phyloP scores from a whole-genome alignment of 345 rosid species.

The Ceriops zippeliana region DNA sequence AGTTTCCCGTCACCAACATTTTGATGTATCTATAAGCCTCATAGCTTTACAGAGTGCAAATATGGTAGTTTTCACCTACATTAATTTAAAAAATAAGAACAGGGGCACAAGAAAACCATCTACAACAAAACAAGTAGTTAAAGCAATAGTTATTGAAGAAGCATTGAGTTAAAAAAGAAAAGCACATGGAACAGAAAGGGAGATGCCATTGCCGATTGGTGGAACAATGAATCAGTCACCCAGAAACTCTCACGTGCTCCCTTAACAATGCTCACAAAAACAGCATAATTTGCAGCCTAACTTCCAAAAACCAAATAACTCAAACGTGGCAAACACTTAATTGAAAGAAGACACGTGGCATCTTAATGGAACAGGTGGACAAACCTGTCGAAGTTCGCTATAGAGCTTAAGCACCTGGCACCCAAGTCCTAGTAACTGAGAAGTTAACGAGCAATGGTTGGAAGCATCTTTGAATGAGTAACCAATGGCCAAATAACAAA shows the following conservation, averaged over 20 bases:
- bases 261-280: too few relatives aligned
- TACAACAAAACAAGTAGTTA: conserved; percentile 3
- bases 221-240: background rate
- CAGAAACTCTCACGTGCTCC: background rate
- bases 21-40: conserved; percentile 41
- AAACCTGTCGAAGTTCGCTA: conserved; percentile 90
- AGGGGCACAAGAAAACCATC: conserved; percentile 13
- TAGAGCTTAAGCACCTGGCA: conserved; percentile 72
- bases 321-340: background rate
- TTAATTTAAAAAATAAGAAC: conserved; percentile 15
- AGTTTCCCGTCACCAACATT: conserved; percentile 22
- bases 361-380: conserved; percentile 20
- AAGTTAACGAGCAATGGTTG: conserved; percentile 36
- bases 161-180: background rate
- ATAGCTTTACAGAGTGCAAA: conserved; percentile 69
- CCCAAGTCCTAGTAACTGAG: conserved; percentile 47
- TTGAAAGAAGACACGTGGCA: background rate
- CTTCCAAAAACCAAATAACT: background rate
- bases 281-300: background rate
- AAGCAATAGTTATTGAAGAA: background rate
- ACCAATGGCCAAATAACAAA: conserved; percentile 52
- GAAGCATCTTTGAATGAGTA: conserved; percentile 33
- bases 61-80: conserved; percentile 67
- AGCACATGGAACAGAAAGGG: background rate
- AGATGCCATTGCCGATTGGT: background rate